A percentile compares a stretch with the other conserved stretches of the same genome.
phyloP scores from a whole-genome alignment of 768 basidiomycete genomes.

The Suillus brevipes region DNA sequence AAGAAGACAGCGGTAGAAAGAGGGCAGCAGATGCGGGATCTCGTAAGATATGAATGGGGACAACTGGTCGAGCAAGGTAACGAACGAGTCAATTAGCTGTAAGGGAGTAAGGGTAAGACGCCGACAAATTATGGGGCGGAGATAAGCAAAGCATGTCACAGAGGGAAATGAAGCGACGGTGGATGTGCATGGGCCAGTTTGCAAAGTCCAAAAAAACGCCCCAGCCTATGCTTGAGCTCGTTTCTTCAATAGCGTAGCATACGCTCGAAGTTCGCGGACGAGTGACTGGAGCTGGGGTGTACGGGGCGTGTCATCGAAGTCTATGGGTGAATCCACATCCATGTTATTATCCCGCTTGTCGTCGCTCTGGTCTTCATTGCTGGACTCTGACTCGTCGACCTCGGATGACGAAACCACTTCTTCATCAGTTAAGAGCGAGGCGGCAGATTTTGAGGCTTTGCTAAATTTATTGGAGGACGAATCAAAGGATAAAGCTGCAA shows the following conservation, averaged over 20 bases:
- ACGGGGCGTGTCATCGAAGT: conserved; percentile 20
- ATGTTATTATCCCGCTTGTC: conserved; percentile 14
- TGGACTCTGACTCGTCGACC: not conserved
- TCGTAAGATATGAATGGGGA: not conserved
- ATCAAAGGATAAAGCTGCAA: not conserved
- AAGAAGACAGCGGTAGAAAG: not conserved
- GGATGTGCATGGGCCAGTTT: not conserved
- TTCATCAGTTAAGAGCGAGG: conserved; percentile 2
- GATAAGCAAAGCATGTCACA: not conserved
- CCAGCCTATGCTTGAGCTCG: not conserved
- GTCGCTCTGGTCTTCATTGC: conserved; percentile 8
- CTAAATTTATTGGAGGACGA: not conserved
- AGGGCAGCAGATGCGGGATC: not conserved
- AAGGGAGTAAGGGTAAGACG: not conserved
- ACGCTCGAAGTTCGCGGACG: conserved; percentile 56
- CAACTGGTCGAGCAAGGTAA: not conserved
- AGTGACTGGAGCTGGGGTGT: conserved; percentile 43
- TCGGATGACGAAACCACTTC: conserved; percentile 10
- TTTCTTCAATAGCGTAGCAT: conserved; percentile 43
- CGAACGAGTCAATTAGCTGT: not conserved
- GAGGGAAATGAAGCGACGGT: not conserved
- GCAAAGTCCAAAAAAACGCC: not conserved
- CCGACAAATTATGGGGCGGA: not conserved
- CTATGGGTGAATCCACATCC: conserved; percentile 11
- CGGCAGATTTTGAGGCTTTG: not conserved